Base-by-base conservation (phyloP, 2,329 filamentous ascomycete species). In the Pseudogymnoascus sp. region DNA sequence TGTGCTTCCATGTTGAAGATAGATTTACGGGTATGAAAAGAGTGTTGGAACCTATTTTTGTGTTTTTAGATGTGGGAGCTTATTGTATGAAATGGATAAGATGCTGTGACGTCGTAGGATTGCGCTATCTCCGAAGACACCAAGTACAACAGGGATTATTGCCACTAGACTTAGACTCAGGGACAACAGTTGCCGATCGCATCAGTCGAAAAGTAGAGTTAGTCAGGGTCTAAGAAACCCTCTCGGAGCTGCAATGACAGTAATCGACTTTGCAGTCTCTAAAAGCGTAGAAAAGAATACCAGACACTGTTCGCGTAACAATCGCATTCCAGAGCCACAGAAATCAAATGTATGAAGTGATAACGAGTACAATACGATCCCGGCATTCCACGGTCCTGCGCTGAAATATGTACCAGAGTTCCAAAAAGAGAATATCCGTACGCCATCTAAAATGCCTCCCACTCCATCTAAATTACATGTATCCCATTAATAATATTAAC, bases 1-100 rank as follows among this genome's bases (percentile, higher is more conserved):
- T 81, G 66, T 69, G 72, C 60, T 18, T 67, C 65, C 57, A 70
- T 69, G 39, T 43, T 18, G 14, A 16, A 18, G 14, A 30, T 50
- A 50, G 25, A 50, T 50, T 50, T 30, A 43, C 14, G 25, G 22
- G 30, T 50, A 28, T 50, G 11, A 14, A 25, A 50, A 30, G 43
- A 50, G 4, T 50, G 9, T 30, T 30, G 30, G 4, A 50, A 32
- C 6, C 16, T 50, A 50, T 50, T 30, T 28, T 25, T 6, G 43
- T 16, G 25, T 30, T 50, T 50, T 47, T 5, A 28, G 22, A 11
- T 9, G 25, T 30, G 8, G 43, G n/a, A 18, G 25, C 43, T 50
- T 30, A 30, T 14, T 14, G n/a, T 30, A 50, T 30, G n/a, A 2
- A 30, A n/a, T 30, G 25, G 25, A 9, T 2, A n/a, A 30, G 25